Evolutionary conservation across 371 early-diverging fungal genomes (phyloP).

Genomic region (Synchytrium microbalum): DNA sequence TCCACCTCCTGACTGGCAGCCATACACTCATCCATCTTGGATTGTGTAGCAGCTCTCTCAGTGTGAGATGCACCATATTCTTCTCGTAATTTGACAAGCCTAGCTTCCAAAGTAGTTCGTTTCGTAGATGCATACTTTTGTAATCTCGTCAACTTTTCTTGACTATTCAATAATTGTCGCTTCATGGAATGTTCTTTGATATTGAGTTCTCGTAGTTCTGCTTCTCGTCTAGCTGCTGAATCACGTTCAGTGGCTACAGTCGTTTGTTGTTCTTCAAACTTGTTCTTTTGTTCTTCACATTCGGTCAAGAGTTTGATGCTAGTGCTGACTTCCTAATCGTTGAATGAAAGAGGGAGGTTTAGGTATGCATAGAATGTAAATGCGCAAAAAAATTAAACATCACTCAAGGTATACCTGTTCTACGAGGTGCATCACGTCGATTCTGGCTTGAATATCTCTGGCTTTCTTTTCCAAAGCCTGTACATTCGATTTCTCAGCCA

Average conservation of each 20-base stretch:
- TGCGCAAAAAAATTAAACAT: no score
- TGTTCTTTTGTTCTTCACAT: slow-evolving; percentile 33
- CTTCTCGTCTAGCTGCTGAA: slow-evolving; percentile 22
- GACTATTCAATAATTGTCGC: slow-evolving; percentile 29
- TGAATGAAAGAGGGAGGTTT: neutral
- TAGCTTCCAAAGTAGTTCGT: slow-evolving; percentile 16
- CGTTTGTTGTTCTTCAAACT: slow-evolving; percentile 17
- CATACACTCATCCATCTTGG: slow-evolving; percentile 23
- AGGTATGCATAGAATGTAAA: neutral
- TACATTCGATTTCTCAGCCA: slow-evolving; percentile 28
- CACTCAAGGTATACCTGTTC: slow-evolving; percentile 34
- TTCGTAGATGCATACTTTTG: slow-evolving; percentile 27
- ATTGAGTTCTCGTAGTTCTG: slow-evolving; percentile 26
- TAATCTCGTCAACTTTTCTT: slow-evolving; percentile 34
- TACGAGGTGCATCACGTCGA: slow-evolving; percentile 40
- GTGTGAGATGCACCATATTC: slow-evolving; percentile 18
- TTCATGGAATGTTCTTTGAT: slow-evolving; percentile 28
- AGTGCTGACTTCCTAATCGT: slow-evolving; percentile 28
- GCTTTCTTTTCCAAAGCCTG: slow-evolving; percentile 32
- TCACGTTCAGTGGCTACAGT: slow-evolving; percentile 27
- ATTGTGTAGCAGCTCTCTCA: slow-evolving; percentile 20
- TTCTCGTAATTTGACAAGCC: slow-evolving; percentile 20
- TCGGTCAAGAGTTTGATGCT: slow-evolving; percentile 38
- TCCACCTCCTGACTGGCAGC: slow-evolving; percentile 19
- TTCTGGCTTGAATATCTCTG: slow-evolving; percentile 38